phyloP scores from a whole-genome alignment of 192 early-diverging fungal species.

The Radiomyces spectabilis region DNA sequence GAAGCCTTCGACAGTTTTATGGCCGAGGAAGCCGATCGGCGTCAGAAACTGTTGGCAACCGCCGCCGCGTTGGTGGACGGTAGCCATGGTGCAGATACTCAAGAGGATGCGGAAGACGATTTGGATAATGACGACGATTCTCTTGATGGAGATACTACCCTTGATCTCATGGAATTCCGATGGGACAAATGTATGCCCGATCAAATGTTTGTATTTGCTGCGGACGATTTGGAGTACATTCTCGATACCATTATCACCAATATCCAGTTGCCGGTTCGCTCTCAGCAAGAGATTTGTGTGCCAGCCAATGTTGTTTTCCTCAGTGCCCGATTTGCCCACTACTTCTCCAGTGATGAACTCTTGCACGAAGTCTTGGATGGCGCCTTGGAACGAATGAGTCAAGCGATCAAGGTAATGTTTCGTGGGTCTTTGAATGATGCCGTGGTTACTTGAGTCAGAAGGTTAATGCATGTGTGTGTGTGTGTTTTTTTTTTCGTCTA shows the following conservation, averaged over 20 bases:
- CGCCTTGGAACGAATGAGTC: slow-evolving; percentile 47
- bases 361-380: slow-evolving; percentile 60
- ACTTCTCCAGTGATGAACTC: slow-evolving; percentile 66
- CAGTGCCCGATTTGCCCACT: slow-evolving; percentile 81
- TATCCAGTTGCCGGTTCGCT: slow-evolving; percentile 47
- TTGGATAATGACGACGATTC: slow-evolving; percentile 8
- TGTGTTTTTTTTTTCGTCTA: not conserved
- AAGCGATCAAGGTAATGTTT: slow-evolving; percentile 34
- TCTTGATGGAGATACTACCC: not conserved
- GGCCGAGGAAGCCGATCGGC: slow-evolving; percentile 13
- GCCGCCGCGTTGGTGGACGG: not conserved
- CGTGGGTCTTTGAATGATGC: not conserved
- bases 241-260: slow-evolving; percentile 63
- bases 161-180: slow-evolving; percentile 44
- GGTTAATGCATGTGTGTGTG: too few species aligned
- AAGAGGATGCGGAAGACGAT: slow-evolving; percentile 1
- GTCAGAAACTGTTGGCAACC: slow-evolving; percentile 12
- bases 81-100: not conserved
- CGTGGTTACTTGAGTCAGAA: too few species aligned
- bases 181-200: slow-evolving; percentile 78
- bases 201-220: slow-evolving; percentile 92
- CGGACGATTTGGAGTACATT: slow-evolving; percentile 59
- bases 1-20: slow-evolving; percentile 18
- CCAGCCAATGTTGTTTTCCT: slow-evolving; percentile 85
- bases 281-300: slow-evolving; percentile 55